Evolutionary conservation across 371 early-diverging fungal genomes (phyloP).

Genomic region (Mortierella sp.): DNA sequence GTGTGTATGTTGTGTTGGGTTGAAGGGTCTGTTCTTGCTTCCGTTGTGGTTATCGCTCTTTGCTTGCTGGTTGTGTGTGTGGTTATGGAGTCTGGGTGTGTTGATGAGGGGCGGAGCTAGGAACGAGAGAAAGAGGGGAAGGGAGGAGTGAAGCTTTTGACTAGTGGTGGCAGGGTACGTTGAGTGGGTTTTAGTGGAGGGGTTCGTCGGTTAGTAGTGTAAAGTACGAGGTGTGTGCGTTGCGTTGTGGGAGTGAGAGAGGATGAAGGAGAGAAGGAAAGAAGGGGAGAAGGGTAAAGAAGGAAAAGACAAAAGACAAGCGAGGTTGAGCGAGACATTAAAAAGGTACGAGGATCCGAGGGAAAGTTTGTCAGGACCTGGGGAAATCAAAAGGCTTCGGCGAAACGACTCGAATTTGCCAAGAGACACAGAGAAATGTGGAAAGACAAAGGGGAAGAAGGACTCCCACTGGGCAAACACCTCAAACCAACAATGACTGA

Average conservation of each 20-base stretch:
- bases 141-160: neutral
- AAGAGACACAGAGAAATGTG: no score
- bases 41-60: neutral
- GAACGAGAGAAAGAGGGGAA: neutral
- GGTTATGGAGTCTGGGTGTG: neutral
- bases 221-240: neutral
- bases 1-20: neutral
- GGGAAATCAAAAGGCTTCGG: neutral
- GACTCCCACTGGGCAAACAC: no score
- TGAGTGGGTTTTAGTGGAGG: no score
- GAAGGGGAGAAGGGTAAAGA: neutral
- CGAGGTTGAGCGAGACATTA: neutral
- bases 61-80: neutral
- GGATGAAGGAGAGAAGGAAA: slow-evolving; percentile 3
- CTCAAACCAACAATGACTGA: no score
- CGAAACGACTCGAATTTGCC: neutral
- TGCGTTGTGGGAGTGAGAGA: neutral
- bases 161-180: neutral
- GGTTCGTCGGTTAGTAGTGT: neutral
- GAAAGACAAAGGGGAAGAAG: no score
- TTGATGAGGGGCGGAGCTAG: neutral
- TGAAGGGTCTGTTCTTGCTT: no score
- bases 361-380: no score
- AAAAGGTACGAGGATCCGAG: neutral
- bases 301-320: neutral